Percentiles rank a stretch among this genome's conserved stretches.
Conservation (phyloP, 2,329 filamentous ascomycete genomes). For the Fusarium sp. region DNA sequence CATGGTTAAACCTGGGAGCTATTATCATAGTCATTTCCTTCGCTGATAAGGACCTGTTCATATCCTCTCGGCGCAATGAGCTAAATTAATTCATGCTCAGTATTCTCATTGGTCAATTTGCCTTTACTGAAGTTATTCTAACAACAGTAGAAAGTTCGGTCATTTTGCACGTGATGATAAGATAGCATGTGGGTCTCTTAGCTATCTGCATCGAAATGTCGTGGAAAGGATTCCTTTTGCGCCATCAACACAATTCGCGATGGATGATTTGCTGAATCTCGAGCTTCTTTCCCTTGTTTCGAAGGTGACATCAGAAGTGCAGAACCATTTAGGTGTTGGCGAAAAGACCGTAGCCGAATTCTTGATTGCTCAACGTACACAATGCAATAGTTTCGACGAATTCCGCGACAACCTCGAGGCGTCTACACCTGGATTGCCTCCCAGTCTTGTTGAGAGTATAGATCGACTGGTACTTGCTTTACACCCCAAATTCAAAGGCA, state of each 20-base stretch:
- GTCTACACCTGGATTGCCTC: slow-evolving; percentile 77
- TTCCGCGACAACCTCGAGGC: slow-evolving; percentile 79
- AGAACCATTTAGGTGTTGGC: slow-evolving; percentile 90
- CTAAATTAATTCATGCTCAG: background rate
- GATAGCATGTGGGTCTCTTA: background rate
- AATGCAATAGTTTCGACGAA: slow-evolving; percentile 74
- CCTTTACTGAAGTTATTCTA: background rate
- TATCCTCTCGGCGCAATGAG: background rate
- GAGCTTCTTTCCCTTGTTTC: slow-evolving; percentile 94
- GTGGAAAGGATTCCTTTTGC: slow-evolving; percentile 1
- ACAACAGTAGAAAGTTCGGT: background rate
- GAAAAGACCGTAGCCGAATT: slow-evolving; percentile 98
- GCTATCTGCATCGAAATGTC: background rate
- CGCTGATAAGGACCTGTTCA: background rate
- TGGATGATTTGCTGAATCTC: slow-evolving; percentile 92
- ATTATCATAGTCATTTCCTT: slow-evolving; percentile 11
- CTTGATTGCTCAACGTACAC: slow-evolving; percentile 87
- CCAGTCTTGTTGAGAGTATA: slow-evolving; percentile 88
- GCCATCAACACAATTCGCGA: slow-evolving; percentile 50
- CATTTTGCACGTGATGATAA: background rate
- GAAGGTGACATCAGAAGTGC: slow-evolving; percentile 91
- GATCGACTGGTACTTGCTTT: slow-evolving; percentile 88
- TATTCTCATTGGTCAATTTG: background rate
- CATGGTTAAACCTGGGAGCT: too few species aligned
- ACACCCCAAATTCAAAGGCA: slow-evolving; percentile 86